Conservation (phyloP, 2,329 filamentous ascomycete genomes). For the Aspergillus niger region DNA sequence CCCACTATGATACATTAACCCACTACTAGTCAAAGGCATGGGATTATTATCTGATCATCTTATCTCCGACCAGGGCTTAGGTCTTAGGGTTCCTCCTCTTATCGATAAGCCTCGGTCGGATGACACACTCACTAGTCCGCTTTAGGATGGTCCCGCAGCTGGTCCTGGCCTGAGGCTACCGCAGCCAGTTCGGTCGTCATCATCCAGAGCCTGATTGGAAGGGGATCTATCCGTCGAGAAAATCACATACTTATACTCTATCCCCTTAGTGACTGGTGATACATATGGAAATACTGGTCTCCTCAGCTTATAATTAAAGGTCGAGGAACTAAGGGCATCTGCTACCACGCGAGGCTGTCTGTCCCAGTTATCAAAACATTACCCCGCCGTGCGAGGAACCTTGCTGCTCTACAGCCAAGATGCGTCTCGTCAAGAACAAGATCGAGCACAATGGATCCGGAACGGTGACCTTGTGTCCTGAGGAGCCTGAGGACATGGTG, state of each 20-base stretch:
- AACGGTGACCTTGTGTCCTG: constrained; percentile 65
- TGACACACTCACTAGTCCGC: constrained; percentile 3
- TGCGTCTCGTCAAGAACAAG: constrained; percentile 68
- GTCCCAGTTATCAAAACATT: background rate
- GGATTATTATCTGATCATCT: background rate
- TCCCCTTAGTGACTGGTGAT: too few species aligned
- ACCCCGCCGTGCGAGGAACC: background rate
- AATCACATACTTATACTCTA: too few species aligned
- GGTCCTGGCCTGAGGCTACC: constrained; percentile 13
- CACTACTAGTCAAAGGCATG: background rate
- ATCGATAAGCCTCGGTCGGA: constrained; percentile 26
- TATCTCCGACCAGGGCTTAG: constrained; percentile 4
- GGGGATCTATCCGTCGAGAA: too few species aligned
- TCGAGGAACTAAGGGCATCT: too few species aligned
- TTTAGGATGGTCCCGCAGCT: constrained; percentile 20
- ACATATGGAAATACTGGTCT: too few species aligned
- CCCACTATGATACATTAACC: too few species aligned
- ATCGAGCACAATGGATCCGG: constrained; percentile 69
- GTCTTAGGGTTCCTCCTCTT: constrained; percentile 19
- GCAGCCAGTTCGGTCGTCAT: background rate
- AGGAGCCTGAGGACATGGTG: constrained; percentile 77
- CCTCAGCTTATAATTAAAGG: too few species aligned
- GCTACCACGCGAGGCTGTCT: too few species aligned
- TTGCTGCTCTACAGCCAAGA: constrained; percentile 34
- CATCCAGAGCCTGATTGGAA: background rate